Evolutionary conservation across 2,329 filamentous ascomycete genomes (phyloP).

Genomic region (Colletotrichum melonis): DNA sequence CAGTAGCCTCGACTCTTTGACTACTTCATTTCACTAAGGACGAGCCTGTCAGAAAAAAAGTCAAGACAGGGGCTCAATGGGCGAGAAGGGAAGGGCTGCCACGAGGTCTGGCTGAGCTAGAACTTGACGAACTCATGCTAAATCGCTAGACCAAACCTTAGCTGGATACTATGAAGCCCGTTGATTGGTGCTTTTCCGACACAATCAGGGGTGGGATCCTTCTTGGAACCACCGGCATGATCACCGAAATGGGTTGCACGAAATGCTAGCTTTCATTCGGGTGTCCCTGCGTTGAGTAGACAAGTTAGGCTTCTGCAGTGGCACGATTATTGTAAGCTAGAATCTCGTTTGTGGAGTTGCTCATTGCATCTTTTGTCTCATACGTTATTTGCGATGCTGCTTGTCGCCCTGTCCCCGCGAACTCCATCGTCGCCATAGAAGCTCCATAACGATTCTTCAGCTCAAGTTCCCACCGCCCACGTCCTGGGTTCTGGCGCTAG

Average conservation of each 20-base stretch:
- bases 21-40: not conserved
- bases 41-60: not conserved
- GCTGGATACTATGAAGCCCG: not conserved
- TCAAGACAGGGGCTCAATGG: not conserved
- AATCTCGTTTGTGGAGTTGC: not conserved
- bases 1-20: not conserved
- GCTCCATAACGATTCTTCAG: slow-evolving; percentile 1
- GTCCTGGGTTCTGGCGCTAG: slow-evolving; percentile 2
- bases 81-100: not conserved
- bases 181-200: slow-evolving; percentile 4
- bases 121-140: slow-evolving; percentile 18
- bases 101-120: slow-evolving; percentile 23
- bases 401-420: not conserved
- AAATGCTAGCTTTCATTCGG: not conserved
- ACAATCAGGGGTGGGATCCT: not conserved
- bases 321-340: not conserved
- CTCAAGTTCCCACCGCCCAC: not conserved
- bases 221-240: not conserved
- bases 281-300: not conserved
- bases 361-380: not conserved
- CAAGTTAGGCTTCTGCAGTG: not conserved
- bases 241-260: not conserved
- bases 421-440: not conserved
- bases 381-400: not conserved
- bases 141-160: slow-evolving; percentile 23